Base-by-base conservation (phyloP, 1,284 basidiomycete genomes). In the Rhodotorula sp. region DNA sequence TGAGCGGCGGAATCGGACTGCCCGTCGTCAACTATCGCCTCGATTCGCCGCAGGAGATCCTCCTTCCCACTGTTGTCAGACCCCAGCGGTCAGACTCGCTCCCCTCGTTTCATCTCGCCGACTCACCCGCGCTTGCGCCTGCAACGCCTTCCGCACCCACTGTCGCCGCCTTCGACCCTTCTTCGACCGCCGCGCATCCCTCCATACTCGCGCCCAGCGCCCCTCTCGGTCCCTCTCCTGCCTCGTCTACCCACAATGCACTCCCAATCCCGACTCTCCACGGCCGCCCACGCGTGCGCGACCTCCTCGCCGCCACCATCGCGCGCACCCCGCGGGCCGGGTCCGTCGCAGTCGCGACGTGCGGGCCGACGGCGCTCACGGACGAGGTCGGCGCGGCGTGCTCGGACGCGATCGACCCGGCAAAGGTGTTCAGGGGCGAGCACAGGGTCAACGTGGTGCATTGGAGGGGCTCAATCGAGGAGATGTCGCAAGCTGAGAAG, bases 391-490 rank as follows among this genome's bases (percentile, higher is more conserved):
- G 50, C 1, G 44, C 54, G 23, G 66, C 66, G 23, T 52, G 41
- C 16, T 42, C 58, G 2, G 70, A 71, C 41, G 23, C 45, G 14
- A 71, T 57, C 25, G 53, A 61, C 3, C 61, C 61, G 41, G 5
- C 10, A 0, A 57, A 48, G 50, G 70, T 71, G 8, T 45, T 4
- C n/a, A 21, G 48, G 8, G 70, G 70, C 21, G 70, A 71, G 50
- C 48, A 59, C 19, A 34, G 70, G 42, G 44, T 66, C 42, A 71
- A 71, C 19, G 41, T 67, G 7, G 69, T 71, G 65, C 58, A 56
- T 48, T 17, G 17, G 16, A 3, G 16, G 17, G 14, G 4, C 48
- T 16, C 1, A 16, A 19, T 19, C 17, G 19, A n/a, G 49, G 21
- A 3, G 23, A 21, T n/a, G 23, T 23, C 21, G 8, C 21, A 50